Percentiles rank a stretch among this genome's conserved stretches.
Conservation (phyloP, 2,329 filamentous ascomycete species). For the Hirsutella rhossiliensis region DNA sequence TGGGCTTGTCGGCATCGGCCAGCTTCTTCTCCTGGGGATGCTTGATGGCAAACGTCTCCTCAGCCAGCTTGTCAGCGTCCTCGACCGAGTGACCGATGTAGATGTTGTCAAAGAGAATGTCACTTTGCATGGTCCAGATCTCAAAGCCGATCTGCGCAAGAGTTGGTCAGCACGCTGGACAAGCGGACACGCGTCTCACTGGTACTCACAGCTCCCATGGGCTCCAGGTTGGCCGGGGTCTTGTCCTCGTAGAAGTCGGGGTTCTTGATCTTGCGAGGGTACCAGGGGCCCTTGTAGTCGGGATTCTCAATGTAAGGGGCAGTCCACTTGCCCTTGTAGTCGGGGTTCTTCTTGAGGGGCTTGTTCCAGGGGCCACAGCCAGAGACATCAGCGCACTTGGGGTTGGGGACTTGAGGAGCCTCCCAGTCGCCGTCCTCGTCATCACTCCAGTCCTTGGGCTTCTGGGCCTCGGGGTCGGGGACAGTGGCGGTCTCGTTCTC, state of each 20-base stretch:
- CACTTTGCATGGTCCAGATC: slow-evolving; percentile 99
- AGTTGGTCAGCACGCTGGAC: background rate
- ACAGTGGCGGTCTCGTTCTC: slow-evolving; percentile 74
- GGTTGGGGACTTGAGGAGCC: slow-evolving; percentile 80
- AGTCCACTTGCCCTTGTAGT: slow-evolving; percentile 98
- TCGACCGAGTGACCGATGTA: slow-evolving; percentile 96
- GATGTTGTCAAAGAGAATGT: slow-evolving; percentile 99
- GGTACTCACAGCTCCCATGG: slow-evolving; percentile 81
- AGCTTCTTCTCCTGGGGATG: slow-evolving; percentile 67
- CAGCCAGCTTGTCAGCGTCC: slow-evolving; percentile 79
- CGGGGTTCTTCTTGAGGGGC: slow-evolving; percentile 88
- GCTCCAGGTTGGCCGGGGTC: slow-evolving; percentile 90
- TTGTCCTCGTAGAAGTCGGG: slow-evolving; percentile 96
- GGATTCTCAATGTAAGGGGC: slow-evolving; percentile 93
- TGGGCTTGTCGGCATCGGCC: slow-evolving; percentile 70
- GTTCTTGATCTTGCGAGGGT: slow-evolving; percentile 93
- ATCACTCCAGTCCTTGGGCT: slow-evolving; percentile 99
- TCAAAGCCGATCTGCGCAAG: slow-evolving; percentile 76
- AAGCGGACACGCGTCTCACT: too few species aligned
- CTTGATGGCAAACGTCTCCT: slow-evolving; percentile 88
- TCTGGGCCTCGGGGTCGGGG: slow-evolving; percentile 86
- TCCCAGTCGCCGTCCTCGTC: slow-evolving; percentile 99
- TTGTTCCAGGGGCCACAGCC: slow-evolving; percentile 89
- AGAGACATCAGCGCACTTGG: slow-evolving; percentile 86
- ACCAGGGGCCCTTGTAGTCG: slow-evolving; percentile 92